Percentiles rank a stretch among this genome's conserved stretches.
These are phyloP conservation scores for Pugionium dolabratum DNA, from an alignment of 345 rosid genomes.

Conservation along the genomic window DNA sequence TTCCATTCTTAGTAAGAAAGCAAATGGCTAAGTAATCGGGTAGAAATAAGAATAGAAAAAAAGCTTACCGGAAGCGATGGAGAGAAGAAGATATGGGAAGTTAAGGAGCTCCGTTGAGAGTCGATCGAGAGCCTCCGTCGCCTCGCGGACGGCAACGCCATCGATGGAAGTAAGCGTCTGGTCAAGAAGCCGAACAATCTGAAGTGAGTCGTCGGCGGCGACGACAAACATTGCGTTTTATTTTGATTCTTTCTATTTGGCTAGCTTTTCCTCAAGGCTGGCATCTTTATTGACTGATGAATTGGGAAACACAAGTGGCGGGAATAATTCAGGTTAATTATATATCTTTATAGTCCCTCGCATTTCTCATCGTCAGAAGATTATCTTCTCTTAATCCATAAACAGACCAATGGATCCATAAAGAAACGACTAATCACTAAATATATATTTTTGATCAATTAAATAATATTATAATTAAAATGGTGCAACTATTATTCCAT, in stretches of 20 bases:
- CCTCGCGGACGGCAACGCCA: conserved; percentile 50
- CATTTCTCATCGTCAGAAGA: no score
- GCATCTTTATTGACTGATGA: conserved; percentile 17
- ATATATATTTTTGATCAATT: no score
- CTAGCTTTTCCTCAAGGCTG: background rate
- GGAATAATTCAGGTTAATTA: conserved; percentile 28
- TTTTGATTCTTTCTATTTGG: background rate
- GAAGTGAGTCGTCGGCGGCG: conserved; percentile 34
- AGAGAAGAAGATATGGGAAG: conserved; percentile 73
- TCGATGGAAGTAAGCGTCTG: conserved; percentile 61
- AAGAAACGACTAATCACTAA: no score
- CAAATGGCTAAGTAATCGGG: background rate
- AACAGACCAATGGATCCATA: no score
- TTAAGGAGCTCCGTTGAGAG: conserved; percentile 57
- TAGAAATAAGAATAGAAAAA: background rate
- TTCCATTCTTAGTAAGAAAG: background rate
- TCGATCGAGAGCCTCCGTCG: conserved; percentile 68
- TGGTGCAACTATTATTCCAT: no score
- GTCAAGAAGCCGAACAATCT: conserved; percentile 54
- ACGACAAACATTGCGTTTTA: conserved; percentile 29
- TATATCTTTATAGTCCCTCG: background rate
- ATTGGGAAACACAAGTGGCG: conserved; percentile 22
- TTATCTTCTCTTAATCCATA: no score
- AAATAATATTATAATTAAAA: no score
- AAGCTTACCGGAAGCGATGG: conserved; percentile 56